These are phyloP conservation scores for Tetrahymena malaccensis DNA, from an alignment of 73 alveolate genomes.

Conservation along the genomic window DNA sequence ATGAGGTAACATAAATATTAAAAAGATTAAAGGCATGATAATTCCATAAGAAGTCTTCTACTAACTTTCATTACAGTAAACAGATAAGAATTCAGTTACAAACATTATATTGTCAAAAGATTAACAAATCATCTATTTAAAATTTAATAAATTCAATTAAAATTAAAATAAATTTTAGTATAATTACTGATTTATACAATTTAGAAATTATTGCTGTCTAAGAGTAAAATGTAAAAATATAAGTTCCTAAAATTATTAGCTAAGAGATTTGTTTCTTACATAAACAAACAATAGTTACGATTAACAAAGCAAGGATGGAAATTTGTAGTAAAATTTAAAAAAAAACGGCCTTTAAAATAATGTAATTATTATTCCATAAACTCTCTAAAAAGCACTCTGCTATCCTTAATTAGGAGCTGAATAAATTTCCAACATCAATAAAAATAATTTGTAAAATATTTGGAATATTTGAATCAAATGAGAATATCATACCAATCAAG, in stretches of 20 bases:
- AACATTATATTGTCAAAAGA: too few species aligned
- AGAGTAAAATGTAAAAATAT: neutral
- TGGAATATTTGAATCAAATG: neutral
- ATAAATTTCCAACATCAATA: neutral
- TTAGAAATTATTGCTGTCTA: neutral
- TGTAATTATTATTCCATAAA: neutral
- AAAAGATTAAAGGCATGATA: neutral
- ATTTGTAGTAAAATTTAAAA: neutral
- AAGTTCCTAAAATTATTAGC: neutral
- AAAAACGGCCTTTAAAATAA: neutral
- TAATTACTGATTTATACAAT: neutral
- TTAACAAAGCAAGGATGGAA: neutral
- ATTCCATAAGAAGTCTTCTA: too few species aligned
- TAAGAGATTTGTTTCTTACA: neutral
- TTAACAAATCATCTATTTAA: neutral
- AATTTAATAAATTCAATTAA: neutral
- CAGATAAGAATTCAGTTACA: too few species aligned
- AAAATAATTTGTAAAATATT: neutral
- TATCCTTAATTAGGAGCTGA: neutral
- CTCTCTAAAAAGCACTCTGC: neutral
- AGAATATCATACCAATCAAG: neutral
- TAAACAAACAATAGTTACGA: neutral
- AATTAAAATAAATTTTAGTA: neutral
- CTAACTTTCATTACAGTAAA: too few species aligned
- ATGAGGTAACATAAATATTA: neutral